phyloP scores from a whole-genome alignment of 371 early-diverging fungal genomes.

The Rhizopus delemar region DNA sequence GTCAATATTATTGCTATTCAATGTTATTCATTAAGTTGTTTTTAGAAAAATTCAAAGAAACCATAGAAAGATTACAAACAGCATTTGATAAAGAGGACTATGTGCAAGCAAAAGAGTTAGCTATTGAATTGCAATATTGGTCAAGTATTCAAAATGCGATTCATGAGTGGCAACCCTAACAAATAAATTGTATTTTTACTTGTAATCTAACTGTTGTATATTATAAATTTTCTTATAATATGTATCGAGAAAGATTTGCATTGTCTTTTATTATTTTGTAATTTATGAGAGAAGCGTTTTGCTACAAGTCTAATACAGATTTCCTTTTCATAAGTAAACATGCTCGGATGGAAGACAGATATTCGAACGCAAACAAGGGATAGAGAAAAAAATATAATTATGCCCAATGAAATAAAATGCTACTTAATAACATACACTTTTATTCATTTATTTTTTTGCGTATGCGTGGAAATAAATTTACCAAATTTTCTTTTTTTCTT shows the following conservation, averaged over 20 bases:
- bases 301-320: too few species aligned
- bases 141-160: slow-evolving; percentile 62
- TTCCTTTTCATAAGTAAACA: too few species aligned
- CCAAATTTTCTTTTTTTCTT: slow-evolving; percentile 14
- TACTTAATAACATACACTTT: too few species aligned
- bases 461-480: slow-evolving; percentile 12
- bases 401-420: too few species aligned
- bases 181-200: slow-evolving; percentile 8
- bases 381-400: too few species aligned
- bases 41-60: slow-evolving; percentile 41
- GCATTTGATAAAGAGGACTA: slow-evolving; percentile 59
- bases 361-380: too few species aligned
- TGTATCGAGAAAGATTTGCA: too few species aligned
- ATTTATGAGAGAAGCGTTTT: too few species aligned
- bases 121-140: slow-evolving; percentile 74
- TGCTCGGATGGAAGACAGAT: too few species aligned
- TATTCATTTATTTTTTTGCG: background rate
- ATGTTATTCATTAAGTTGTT: background rate
- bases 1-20: background rate
- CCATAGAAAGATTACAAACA: slow-evolving; percentile 39
- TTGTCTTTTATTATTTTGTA: too few species aligned
- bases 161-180: slow-evolving; percentile 41
- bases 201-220: too few species aligned
- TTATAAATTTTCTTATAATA: too few species aligned
- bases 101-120: slow-evolving; percentile 55